These are phyloP conservation scores for Cryptococcus floricola DNA, from an alignment of 1,284 basidiomycete species.

Conservation along the genomic window DNA sequence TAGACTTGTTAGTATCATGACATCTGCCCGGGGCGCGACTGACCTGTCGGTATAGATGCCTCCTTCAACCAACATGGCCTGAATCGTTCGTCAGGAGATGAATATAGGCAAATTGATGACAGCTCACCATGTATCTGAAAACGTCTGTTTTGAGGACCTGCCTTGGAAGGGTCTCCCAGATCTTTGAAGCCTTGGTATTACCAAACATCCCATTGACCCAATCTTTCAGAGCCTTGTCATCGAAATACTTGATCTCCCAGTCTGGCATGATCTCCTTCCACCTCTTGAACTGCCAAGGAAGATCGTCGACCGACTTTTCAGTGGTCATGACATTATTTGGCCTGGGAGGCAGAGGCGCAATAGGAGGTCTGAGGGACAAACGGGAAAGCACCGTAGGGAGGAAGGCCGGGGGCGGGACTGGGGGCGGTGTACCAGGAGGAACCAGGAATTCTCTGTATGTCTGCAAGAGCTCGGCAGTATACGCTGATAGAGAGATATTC, in stretches of 20 bases:
- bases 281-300: conserved; percentile 29
- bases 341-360: conserved; percentile 18
- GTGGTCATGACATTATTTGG: conserved; percentile 37
- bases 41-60: conserved; percentile 38
- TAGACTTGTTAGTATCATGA: conserved; percentile 4
- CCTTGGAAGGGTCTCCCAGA: conserved; percentile 32
- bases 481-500: conserved; percentile 22
- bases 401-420: conserved; percentile 12
- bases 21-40: neutral
- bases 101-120: neutral
- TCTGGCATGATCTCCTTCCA: conserved; percentile 39
- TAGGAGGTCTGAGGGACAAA: conserved; percentile 28
- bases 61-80: conserved; percentile 34
- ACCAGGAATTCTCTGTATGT: conserved; percentile 25
- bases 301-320: conserved; percentile 24
- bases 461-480: conserved; percentile 22
- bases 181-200: conserved; percentile 21
- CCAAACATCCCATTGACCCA: conserved; percentile 35
- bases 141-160: conserved; percentile 37
- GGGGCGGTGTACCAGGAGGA: conserved; percentile 3
- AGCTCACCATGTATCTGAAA: conserved; percentile 28
- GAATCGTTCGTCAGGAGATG: neutral
- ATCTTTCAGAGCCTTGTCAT: conserved; percentile 26
- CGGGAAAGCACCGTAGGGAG: conserved; percentile 21
- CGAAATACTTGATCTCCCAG: conserved; percentile 31